Evolutionary conservation across 75 land plant species (phyloP).

Genomic region (Sequoiadendron giganteum): DNA sequence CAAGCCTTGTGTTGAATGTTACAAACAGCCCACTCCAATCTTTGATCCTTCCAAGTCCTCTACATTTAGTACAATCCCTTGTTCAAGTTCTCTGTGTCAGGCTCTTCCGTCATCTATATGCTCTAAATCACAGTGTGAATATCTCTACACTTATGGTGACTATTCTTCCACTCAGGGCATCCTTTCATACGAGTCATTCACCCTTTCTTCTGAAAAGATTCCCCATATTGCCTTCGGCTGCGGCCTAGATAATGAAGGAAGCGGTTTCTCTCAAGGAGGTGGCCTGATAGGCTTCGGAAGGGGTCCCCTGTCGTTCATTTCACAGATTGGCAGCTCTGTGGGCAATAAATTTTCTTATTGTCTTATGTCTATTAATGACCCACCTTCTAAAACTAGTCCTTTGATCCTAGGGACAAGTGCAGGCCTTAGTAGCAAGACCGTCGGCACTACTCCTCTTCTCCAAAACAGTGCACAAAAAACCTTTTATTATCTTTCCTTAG

Average conservation of each 20-base stretch:
- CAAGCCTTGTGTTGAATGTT: slow-evolving; percentile 26
- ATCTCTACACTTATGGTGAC: slow-evolving; percentile 35
- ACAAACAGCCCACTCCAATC: slow-evolving; percentile 14
- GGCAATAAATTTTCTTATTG: slow-evolving; percentile 36
- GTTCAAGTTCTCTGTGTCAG: slow-evolving; percentile 16
- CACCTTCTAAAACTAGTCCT: slow-evolving; percentile 14
- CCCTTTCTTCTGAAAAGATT: slow-evolving; percentile 7
- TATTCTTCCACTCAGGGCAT: slow-evolving; percentile 21
- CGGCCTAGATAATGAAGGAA: slow-evolving; percentile 20
- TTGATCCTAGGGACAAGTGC: slow-evolving; percentile 8
- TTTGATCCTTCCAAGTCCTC: slow-evolving; percentile 32
- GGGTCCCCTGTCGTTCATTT: slow-evolving; percentile 31
- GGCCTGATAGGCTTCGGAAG: slow-evolving; percentile 36
- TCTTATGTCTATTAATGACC: slow-evolving; percentile 10
- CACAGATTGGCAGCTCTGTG: slow-evolving; percentile 24
- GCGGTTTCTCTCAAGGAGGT: slow-evolving; percentile 8
- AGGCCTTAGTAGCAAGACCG: not conserved
- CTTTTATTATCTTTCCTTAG: slow-evolving; percentile 26
- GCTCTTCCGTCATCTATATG: not conserved
- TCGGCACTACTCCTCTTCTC: slow-evolving; percentile 16
- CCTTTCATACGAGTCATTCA: slow-evolving; percentile 28
- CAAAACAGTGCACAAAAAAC: not conserved
- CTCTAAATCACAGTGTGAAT: slow-evolving; percentile 11
- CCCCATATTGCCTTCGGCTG: slow-evolving; percentile 36
- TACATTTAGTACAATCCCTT: slow-evolving; percentile 10